These are phyloP conservation scores for Acanthamoeba triangularis DNA, from an alignment of 208 protist species.

Conservation along the genomic window DNA sequence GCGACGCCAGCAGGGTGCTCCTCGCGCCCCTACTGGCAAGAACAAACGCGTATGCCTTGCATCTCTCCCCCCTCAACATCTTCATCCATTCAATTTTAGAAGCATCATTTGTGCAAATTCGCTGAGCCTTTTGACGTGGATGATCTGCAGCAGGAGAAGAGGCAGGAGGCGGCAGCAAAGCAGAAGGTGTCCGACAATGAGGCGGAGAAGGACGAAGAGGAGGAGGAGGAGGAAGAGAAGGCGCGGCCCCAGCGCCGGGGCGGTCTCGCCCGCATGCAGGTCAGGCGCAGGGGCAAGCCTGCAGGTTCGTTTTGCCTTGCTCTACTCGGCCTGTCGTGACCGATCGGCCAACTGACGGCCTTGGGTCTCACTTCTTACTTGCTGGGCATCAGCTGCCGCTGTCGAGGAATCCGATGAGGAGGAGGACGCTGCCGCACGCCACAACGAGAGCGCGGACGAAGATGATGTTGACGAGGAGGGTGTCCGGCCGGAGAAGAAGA, in stretches of 20 bases:
- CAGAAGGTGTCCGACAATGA: not conserved
- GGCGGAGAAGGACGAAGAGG: not conserved
- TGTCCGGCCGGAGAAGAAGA: not conserved
- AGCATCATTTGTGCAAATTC: too few relatives aligned
- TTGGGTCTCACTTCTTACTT: not conserved
- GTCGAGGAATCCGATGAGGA: not conserved
- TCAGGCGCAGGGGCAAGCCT: not conserved
- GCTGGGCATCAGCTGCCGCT: not conserved
- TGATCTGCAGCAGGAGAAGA: conserved; percentile 24
- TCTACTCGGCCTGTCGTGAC: not conserved
- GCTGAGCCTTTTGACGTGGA: too few relatives aligned
- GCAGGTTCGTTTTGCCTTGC: not conserved
- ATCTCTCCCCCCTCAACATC: too few relatives aligned
- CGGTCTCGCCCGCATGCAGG: conserved; percentile 27
- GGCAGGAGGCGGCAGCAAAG: not conserved
- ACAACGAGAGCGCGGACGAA: not conserved
- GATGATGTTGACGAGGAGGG: not conserved
- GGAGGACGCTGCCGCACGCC: not conserved
- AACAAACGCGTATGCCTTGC: not conserved
- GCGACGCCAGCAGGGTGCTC: not conserved
- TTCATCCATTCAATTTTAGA: not conserved
- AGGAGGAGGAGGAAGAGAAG: not conserved
- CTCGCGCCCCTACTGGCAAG: not conserved
- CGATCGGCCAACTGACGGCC: too few relatives aligned
- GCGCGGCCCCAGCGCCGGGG: conserved; percentile 1